Evolutionary conservation across 1,284 basidiomycete species (phyloP), one percentile per base, ranked within the genome.

Genomic region (Schizopora paradoxa): DNA sequence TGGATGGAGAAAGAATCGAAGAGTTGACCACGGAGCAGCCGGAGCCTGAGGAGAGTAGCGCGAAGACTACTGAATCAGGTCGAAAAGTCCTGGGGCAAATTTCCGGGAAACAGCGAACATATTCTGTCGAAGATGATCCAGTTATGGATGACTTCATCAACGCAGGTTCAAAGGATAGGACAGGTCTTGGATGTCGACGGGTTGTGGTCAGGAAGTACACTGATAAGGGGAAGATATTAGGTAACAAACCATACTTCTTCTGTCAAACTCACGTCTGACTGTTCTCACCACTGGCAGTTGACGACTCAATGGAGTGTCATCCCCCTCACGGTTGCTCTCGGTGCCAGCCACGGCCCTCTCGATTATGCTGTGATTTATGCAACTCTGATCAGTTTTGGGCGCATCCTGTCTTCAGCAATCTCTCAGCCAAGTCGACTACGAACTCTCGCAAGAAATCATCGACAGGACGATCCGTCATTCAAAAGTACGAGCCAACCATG

Each of bases 141-240:
- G 53, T 43, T 0, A 37, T 61, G 5, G 54, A 57, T 22, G 50
- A 54, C 16, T 48, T 58, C 13, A 57, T 61, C 14, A 61, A 61
- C 37, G 51, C 54, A 13, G 35, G 32, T 5, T 14, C 18, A 39
- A 4, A 22, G n/a, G n/a, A n/a, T n/a, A n/a, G n/a, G n/a, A n/a
- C n/a, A 23, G 31, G 34, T 3, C 23, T 51, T 22, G 26, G 29
- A 14, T 56, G 59, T 49, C 43, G 42, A 4, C 46, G 32, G 32
- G 13, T 34, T 13, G 14, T 19, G 5, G 32, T 19, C 13, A 5
- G 19, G 5, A 34, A 16, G 19, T 5, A n/a, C 6, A 16, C 19
- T 13, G 32, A 34, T 6, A 13, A 34, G 6, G 13, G 32, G 6
- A 13, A 34, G 19, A 6, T 13, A 13, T 19, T 34, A 34, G 32